Evolutionary conservation across 371 early-diverging fungal species (phyloP).

Genomic region (Thermomucor indicae-seudaticae): DNA sequence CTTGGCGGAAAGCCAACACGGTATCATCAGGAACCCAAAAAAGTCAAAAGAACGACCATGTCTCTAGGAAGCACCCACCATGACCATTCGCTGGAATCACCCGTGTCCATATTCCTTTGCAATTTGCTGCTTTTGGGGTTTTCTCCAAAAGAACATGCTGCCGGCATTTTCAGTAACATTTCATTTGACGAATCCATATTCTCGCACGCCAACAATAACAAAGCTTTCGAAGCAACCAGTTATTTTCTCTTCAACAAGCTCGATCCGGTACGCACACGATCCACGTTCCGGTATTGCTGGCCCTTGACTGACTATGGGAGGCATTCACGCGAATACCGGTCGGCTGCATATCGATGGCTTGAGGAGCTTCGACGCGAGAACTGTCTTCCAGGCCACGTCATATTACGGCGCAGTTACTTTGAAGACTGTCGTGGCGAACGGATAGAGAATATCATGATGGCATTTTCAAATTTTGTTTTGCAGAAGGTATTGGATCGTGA

Average conservation of each 20-base stretch:
- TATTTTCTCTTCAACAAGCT: constrained; percentile 28
- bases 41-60: no score
- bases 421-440: constrained; percentile 36
- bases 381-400: constrained; percentile 13
- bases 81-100: not conserved
- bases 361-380: constrained; percentile 23
- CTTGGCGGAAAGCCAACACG: no score
- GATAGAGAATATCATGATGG: constrained; percentile 24
- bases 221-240: constrained; percentile 28
- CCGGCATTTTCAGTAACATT: constrained; percentile 7
- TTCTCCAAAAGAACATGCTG: constrained; percentile 6
- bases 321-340: constrained; percentile 30
- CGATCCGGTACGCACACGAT: constrained; percentile 13
- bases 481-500: constrained; percentile 5
- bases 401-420: constrained; percentile 33
- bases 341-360: constrained; percentile 29
- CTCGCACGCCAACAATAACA: constrained; percentile 21
- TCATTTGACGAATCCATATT: constrained; percentile 19
- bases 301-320: constrained; percentile 29
- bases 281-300: constrained; percentile 28
- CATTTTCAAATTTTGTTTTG: constrained; percentile 21
- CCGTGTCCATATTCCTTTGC: not conserved
- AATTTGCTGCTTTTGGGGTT: constrained; percentile 19
- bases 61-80: no score
- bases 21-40: no score